These are phyloP conservation scores for Mrakia gelida DNA, from an alignment of 768 basidiomycete genomes.

Conservation along the genomic window DNA sequence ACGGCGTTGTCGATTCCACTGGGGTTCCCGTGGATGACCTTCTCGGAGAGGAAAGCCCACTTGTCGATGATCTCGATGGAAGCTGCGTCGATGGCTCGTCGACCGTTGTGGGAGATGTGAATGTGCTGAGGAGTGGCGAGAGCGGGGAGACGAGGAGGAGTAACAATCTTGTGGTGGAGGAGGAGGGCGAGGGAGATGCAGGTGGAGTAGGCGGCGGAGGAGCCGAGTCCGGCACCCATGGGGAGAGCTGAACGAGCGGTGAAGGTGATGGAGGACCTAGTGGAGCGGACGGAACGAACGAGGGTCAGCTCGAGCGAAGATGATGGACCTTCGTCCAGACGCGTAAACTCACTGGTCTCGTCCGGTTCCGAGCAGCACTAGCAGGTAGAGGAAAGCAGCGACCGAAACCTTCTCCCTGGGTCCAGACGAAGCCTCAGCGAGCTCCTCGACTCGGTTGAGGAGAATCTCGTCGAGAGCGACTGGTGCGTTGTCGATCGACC, in stretches of 20 bases:
- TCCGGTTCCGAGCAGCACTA: conserved; percentile 57
- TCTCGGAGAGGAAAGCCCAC: conserved; percentile 93
- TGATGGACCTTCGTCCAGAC: background rate
- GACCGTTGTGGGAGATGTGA: conserved; percentile 63
- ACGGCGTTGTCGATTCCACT: conserved; percentile 97
- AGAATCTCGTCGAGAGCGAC: conserved; percentile 66
- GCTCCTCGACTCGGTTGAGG: conserved; percentile 61
- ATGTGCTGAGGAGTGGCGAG: conserved; percentile 72
- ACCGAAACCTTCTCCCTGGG: conserved; percentile 48
- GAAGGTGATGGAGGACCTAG: conserved; percentile 56
- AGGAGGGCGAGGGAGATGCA: conserved; percentile 78
- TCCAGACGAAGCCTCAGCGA: conserved; percentile 38
- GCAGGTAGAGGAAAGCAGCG: conserved; percentile 85
- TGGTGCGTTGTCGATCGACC: conserved; percentile 48
- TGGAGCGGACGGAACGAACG: background rate
- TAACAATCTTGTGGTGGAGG: conserved; percentile 66
- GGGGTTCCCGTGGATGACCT: conserved; percentile 93
- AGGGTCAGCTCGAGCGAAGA: background rate
- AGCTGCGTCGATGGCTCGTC: conserved; percentile 43
- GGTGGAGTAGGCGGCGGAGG: conserved; percentile 90
- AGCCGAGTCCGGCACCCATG: conserved; percentile 91
- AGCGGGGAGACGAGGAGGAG: conserved; percentile 41
- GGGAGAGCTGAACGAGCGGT: conserved; percentile 82
- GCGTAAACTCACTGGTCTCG: background rate
- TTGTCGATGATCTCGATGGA: conserved; percentile 77